Evolutionary conservation across 139 green algal species (phyloP).

Genomic region (Mychonastes homosphaera): DNA sequence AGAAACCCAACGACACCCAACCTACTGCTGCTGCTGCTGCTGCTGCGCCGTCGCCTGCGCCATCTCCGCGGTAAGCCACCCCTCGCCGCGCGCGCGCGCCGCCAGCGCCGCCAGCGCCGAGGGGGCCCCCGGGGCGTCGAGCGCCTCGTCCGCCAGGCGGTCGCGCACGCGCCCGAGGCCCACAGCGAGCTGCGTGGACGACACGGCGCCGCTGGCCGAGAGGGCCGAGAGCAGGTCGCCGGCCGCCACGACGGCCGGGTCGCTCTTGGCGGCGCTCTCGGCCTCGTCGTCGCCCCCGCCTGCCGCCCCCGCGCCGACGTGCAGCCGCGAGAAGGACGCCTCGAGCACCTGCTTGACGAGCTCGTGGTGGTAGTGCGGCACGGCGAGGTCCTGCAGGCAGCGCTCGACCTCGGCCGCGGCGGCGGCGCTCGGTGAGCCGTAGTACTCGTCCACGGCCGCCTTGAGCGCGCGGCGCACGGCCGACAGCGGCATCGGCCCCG

Average conservation of each 20-base stretch:
- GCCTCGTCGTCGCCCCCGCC: background rate
- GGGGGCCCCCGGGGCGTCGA: conserved; percentile 46
- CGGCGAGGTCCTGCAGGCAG: conserved; percentile 50
- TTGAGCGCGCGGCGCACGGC: conserved; percentile 20
- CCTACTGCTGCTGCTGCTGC: too few species aligned
- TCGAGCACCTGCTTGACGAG: conserved; percentile 48
- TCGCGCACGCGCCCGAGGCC: conserved; percentile 39
- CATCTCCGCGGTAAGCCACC: conserved; percentile 16
- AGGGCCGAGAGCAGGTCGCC: conserved; percentile 48
- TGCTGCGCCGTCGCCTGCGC: too few species aligned
- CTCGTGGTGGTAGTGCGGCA: conserved; percentile 73
- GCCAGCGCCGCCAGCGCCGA: conserved; percentile 14
- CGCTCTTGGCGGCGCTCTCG: background rate
- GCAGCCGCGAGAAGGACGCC: conserved; percentile 14
- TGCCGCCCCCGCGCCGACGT: background rate
- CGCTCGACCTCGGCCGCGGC: conserved; percentile 47
- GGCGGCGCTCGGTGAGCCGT: conserved; percentile 16
- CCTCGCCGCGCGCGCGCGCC: conserved; percentile 8
- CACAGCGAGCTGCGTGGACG: conserved; percentile 43
- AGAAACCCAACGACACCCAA: too few species aligned
- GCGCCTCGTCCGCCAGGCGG: conserved; percentile 42
- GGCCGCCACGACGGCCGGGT: conserved; percentile 6
- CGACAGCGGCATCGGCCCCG: too few species aligned
- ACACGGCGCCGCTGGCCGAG: conserved; percentile 21
- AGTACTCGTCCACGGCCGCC: conserved; percentile 42